Percentiles rank a stretch among this genome's conserved stretches.
Evolutionary conservation across 495 filamentous ascomycete species (phyloP).

Genomic region (Annulohypoxylon bovei): DNA sequence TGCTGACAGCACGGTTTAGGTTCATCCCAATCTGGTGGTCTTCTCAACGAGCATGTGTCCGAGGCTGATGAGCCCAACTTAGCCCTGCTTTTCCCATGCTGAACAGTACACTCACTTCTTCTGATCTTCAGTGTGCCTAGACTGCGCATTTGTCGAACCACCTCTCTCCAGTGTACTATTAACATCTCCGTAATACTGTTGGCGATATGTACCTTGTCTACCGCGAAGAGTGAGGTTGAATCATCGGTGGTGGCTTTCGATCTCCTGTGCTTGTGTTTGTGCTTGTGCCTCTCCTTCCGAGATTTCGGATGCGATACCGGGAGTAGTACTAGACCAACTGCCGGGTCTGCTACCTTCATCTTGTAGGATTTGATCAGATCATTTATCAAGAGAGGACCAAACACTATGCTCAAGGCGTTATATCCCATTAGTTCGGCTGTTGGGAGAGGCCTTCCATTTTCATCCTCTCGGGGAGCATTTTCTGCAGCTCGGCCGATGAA

Average conservation of each 20-base stretch:
- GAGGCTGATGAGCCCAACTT: slow-evolving; percentile 42
- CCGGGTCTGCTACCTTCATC: slow-evolving; percentile 51
- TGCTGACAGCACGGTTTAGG: slow-evolving; percentile 6
- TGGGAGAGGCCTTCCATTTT: slow-evolving; percentile 56
- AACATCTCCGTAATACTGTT: slow-evolving; percentile 68
- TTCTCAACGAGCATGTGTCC: slow-evolving; percentile 41
- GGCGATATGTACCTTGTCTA: slow-evolving; percentile 63
- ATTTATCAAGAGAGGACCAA: slow-evolving; percentile 71
- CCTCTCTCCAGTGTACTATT: slow-evolving; percentile 66
- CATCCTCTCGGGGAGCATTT: slow-evolving; percentile 57
- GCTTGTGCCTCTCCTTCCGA: slow-evolving; percentile 48
- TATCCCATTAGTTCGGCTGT: slow-evolving; percentile 68
- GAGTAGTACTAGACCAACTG: slow-evolving; percentile 50
- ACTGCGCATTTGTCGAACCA: slow-evolving; percentile 63
- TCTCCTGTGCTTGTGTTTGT: slow-evolving; percentile 18
- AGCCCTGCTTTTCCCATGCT: background rate
- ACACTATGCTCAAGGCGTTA: slow-evolving; percentile 68
- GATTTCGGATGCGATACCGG: slow-evolving; percentile 49
- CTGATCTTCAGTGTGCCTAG: slow-evolving; percentile 46
- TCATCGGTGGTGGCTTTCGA: slow-evolving; percentile 15
- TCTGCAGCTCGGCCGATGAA: slow-evolving; percentile 65
- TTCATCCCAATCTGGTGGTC: slow-evolving; percentile 45
- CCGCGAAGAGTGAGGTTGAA: slow-evolving; percentile 22
- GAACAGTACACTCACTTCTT: slow-evolving; percentile 7
- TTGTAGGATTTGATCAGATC: slow-evolving; percentile 60